phyloP scores from a whole-genome alignment of 2,329 filamentous ascomycete species.

The Alternaria solani region DNA sequence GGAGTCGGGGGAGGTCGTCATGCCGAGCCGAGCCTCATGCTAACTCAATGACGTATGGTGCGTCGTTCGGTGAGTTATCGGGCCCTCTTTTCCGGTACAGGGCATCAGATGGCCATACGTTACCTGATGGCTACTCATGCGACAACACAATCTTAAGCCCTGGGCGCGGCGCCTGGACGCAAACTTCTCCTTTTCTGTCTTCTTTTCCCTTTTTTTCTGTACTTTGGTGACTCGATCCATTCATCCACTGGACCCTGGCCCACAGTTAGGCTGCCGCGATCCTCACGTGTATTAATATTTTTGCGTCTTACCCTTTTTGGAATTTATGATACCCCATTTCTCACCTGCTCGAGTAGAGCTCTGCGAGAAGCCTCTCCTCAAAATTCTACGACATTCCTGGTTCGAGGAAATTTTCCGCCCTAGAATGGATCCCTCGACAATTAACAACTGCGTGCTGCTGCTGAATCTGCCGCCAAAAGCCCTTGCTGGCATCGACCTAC shows the following conservation, averaged over 20 bases:
- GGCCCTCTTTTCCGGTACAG: slow-evolving; percentile 21
- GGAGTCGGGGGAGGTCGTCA: slow-evolving; percentile 5
- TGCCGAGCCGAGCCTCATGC: slow-evolving; percentile 14
- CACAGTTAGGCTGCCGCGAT: slow-evolving; percentile 6
- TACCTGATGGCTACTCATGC: slow-evolving; percentile 20
- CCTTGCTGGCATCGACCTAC: slow-evolving; percentile 63
- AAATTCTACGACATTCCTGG: slow-evolving; percentile 46
- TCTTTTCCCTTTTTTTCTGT: not conserved
- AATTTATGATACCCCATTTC: slow-evolving; percentile 28
- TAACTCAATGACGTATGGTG: slow-evolving; percentile 26
- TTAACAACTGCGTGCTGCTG: slow-evolving; percentile 51
- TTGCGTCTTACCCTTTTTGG: slow-evolving; percentile 22
- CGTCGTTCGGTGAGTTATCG: slow-evolving; percentile 23
- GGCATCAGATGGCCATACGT: slow-evolving; percentile 21
- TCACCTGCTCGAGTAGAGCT: slow-evolving; percentile 22
- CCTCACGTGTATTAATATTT: slow-evolving; percentile 22
- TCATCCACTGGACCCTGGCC: slow-evolving; percentile 2
- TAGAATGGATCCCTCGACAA: slow-evolving; percentile 45
- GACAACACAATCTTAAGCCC: slow-evolving; percentile 2
- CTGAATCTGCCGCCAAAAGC: slow-evolving; percentile 57
- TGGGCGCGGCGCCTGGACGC: not conserved
- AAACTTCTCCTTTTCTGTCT: not conserved
- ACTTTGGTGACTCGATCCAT: not conserved
- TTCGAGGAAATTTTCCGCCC: slow-evolving; percentile 48
- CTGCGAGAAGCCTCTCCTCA: slow-evolving; percentile 33